A percentile compares a stretch with the other conserved stretches of the same genome.
Conservation (phyloP, 441 rosid species). For the Erodium texanum region DNA sequence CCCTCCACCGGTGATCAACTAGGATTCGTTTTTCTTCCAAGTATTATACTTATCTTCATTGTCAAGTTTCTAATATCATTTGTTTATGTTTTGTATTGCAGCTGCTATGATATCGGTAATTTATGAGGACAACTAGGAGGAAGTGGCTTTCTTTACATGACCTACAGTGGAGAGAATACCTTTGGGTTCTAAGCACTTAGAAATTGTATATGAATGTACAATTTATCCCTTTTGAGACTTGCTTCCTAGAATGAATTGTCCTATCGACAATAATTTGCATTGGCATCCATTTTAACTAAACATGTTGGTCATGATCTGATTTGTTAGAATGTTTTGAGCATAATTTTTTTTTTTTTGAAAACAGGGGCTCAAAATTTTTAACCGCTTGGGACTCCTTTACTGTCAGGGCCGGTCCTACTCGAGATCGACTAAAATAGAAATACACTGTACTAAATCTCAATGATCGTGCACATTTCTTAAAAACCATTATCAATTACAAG, state of each 20-base stretch:
- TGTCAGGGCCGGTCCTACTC: too few relatives aligned
- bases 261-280: not conserved
- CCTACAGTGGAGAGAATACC: conserved; percentile 71
- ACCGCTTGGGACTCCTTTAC: too few relatives aligned
- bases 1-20: conserved; percentile 37
- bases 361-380: too few relatives aligned
- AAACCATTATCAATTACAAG: too few relatives aligned
- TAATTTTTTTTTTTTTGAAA: too few relatives aligned
- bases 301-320: too few relatives aligned
- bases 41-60: not conserved
- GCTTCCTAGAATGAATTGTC: not conserved
- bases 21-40: not conserved
- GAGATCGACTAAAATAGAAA: too few relatives aligned
- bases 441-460: too few relatives aligned
- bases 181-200: conserved; percentile 32
- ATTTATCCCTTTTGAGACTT: conserved; percentile 1
- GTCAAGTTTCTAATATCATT: not conserved
- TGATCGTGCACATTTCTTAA: too few relatives aligned
- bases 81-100: conserved; percentile 14
- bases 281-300: not conserved
- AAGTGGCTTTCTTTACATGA: conserved; percentile 68
- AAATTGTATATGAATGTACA: conserved; percentile 28
- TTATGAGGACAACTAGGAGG: conserved; percentile 57
- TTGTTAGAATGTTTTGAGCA: too few relatives aligned
- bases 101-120: conserved; percentile 60